These are phyloP conservation scores for Beauveria varroae DNA, from an alignment of 2,329 filamentous ascomycete genomes.

Conservation along the genomic window DNA sequence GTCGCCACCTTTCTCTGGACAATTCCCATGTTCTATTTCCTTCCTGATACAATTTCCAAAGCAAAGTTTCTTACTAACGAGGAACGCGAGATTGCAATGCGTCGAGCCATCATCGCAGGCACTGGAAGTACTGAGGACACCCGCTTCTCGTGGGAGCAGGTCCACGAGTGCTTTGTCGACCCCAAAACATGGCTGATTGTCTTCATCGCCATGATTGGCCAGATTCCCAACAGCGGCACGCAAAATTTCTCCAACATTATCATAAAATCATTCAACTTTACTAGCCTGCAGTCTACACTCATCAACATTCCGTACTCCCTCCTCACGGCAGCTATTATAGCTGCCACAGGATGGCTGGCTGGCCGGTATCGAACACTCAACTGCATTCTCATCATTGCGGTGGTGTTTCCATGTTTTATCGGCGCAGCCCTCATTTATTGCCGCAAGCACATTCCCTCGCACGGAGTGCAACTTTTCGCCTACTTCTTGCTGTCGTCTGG, in stretches of 20 bases:
- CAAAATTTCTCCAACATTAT: constrained; percentile 53
- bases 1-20: constrained; percentile 43
- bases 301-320: constrained; percentile 53
- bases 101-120: constrained; percentile 41
- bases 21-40: constrained; percentile 37
- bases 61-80: constrained; percentile 50
- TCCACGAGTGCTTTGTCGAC: constrained; percentile 45
- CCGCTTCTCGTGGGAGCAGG: constrained; percentile 43
- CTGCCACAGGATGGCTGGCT: constrained; percentile 42
- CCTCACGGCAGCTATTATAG: constrained; percentile 40
- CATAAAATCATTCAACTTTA: constrained; percentile 48
- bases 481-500: constrained; percentile 51
- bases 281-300: constrained; percentile 44
- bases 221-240: constrained; percentile 56
- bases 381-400: constrained; percentile 42
- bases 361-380: constrained; percentile 43
- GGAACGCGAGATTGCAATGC: constrained; percentile 41
- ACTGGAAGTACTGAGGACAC: constrained; percentile 43
- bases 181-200: constrained; percentile 55
- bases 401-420: constrained; percentile 42
- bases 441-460: constrained; percentile 29
- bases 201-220: constrained; percentile 41
- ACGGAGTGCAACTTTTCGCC: constrained; percentile 43
- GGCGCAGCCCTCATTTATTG: constrained; percentile 47
- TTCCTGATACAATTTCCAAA: constrained; percentile 46